Conservation (phyloP, 2,329 filamentous ascomycete species). For the Chaetomium sp. region DNA sequence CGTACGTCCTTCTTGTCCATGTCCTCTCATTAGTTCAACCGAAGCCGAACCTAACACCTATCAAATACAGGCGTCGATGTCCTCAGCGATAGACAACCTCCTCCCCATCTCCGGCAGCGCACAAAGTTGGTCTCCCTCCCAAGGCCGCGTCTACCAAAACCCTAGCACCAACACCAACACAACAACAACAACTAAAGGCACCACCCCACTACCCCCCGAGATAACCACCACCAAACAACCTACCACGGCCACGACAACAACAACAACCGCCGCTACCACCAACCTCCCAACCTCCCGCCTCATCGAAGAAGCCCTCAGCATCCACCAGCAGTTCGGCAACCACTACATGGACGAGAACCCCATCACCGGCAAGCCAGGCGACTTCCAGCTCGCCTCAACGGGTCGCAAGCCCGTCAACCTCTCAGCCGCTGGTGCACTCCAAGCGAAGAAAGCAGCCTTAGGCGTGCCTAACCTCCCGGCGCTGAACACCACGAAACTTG, state of each 20-base stretch:
- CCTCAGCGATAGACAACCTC: constrained; percentile 47
- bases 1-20: constrained; percentile 33
- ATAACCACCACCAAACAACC: constrained; percentile 15
- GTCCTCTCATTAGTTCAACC: too few species aligned
- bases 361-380: constrained; percentile 59
- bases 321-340: constrained; percentile 53
- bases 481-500: constrained; percentile 34
- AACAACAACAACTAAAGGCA: constrained; percentile 32
- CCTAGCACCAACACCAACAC: constrained; percentile 25
- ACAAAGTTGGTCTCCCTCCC: constrained; percentile 49
- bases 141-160: constrained; percentile 46
- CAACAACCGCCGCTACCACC: constrained; percentile 21
- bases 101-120: constrained; percentile 45
- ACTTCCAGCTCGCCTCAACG: constrained; percentile 58
- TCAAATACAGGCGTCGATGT: constrained; percentile 43
- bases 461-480: constrained; percentile 25
- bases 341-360: constrained; percentile 64
- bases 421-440: constrained; percentile 2
- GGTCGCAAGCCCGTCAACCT: constrained; percentile 41
- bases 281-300: constrained; percentile 38
- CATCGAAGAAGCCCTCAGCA: constrained; percentile 51
- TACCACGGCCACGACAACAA: constrained; percentile 14
- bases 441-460: constrained; percentile 30
- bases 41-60: not conserved
- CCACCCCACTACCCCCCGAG: constrained; percentile 43